These are phyloP conservation scores for Phytophthora boehmeriae DNA, from an alignment of 352 stramenopile species.

Conservation along the genomic window DNA sequence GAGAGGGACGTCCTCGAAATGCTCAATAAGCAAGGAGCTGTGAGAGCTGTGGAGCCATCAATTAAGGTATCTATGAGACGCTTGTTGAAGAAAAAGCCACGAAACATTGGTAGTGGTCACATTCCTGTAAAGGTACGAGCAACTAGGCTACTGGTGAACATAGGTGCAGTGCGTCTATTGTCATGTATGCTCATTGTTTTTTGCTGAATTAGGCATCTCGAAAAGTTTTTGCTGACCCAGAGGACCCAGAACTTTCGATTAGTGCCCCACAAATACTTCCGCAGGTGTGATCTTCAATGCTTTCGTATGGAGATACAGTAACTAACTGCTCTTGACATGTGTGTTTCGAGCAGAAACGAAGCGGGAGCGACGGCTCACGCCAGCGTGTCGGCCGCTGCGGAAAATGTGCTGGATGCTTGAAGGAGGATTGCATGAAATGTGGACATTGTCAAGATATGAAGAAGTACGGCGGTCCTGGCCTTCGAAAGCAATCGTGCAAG, in stretches of 20 bases:
- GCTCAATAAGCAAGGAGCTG: slow-evolving; percentile 47
- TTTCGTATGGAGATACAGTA: neutral
- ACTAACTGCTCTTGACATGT: neutral
- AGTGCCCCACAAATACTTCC: slow-evolving; percentile 19
- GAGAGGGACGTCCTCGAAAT: slow-evolving; percentile 43
- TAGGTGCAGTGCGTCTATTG: no score
- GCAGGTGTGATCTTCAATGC: slow-evolving; percentile 1
- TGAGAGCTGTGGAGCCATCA: slow-evolving; percentile 28
- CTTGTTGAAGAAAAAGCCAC: slow-evolving; percentile 27
- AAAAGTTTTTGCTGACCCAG: slow-evolving; percentile 3
- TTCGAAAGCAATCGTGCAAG: slow-evolving; percentile 90
- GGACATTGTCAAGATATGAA: slow-evolving; percentile 91
- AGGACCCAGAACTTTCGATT: slow-evolving; percentile 30
- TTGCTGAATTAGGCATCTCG: slow-evolving; percentile 10
- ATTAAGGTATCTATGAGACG: slow-evolving; percentile 35
- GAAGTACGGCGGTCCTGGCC: slow-evolving; percentile 85
- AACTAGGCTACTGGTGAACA: neutral
- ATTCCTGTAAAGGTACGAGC: slow-evolving; percentile 32
- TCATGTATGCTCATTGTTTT: slow-evolving; percentile 3
- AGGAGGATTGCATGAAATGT: slow-evolving; percentile 87
- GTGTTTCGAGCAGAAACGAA: slow-evolving; percentile 36
- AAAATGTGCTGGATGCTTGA: slow-evolving; percentile 76
- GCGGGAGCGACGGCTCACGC: slow-evolving; percentile 43
- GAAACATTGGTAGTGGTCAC: slow-evolving; percentile 20
- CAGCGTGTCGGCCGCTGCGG: slow-evolving; percentile 82